Conservation (phyloP, 139 green algal genomes). For the Picochlorum sp. region DNA sequence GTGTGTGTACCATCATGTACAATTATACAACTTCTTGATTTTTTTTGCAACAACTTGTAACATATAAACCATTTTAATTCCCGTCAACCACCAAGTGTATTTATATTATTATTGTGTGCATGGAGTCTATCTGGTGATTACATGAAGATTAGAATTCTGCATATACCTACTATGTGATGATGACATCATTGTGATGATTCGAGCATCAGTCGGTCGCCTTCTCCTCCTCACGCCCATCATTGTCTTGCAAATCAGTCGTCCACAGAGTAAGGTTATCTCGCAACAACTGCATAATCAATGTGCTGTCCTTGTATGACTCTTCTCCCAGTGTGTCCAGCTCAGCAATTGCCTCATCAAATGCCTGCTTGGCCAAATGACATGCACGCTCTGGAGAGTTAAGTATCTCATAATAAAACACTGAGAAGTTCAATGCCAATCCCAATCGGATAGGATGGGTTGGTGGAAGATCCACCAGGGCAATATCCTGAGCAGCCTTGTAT, state of each 20-base stretch:
- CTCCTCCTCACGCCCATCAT: constrained; percentile 19
- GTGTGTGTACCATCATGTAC: no score
- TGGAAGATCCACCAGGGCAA: constrained; percentile 85
- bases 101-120: no score
- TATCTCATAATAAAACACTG: constrained; percentile 99
- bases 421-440: constrained; percentile 98
- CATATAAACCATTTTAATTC: no score
- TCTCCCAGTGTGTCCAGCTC: constrained; percentile 96
- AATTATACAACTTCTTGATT: no score
- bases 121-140: no score
- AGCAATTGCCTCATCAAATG: constrained; percentile 97
- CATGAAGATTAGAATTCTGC: no score
- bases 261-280: constrained; percentile 98
- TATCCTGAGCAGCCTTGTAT: constrained; percentile 97
- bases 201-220: constrained; percentile 26
- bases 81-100: no score
- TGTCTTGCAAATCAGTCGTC: constrained; percentile 92
- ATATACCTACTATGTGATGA: no score
- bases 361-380: constrained; percentile 95
- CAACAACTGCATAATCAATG: constrained; percentile 99
- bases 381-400: constrained; percentile 95
- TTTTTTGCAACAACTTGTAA: no score
- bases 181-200: background rate
- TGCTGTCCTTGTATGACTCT: constrained; percentile 98
- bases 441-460: constrained; percentile 96